Percentiles rank a stretch among this genome's conserved stretches.
These are phyloP conservation scores for Aphanomyces euteiches DNA, from an alignment of 352 stramenopile species.

Conservation along the genomic window DNA sequence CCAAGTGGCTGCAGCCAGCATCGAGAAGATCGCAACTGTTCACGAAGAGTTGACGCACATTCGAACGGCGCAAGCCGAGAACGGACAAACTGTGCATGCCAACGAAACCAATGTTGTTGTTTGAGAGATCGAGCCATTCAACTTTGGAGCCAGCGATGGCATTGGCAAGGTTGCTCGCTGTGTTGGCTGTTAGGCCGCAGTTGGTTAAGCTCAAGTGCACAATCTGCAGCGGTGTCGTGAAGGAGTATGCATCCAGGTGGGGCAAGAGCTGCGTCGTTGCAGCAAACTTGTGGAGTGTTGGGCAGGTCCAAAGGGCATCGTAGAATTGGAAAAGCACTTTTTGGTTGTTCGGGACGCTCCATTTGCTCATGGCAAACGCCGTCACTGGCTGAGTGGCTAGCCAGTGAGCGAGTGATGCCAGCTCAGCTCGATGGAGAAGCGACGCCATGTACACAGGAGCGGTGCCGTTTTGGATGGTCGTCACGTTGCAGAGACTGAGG, in stretches of 20 bases:
- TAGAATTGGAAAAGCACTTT: conserved; percentile 15
- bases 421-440: background rate
- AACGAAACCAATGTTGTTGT: background rate
- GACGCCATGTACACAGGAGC: background rate
- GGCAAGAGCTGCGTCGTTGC: background rate
- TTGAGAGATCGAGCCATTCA: conserved; percentile 1
- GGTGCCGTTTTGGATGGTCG: background rate
- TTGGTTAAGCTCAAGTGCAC: background rate
- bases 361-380: background rate
- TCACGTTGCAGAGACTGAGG: background rate
- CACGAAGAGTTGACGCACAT: background rate
- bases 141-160: background rate
- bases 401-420: conserved; percentile 9
- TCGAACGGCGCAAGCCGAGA: background rate
- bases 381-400: conserved; percentile 1
- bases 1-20: conserved; percentile 1
- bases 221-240: background rate
- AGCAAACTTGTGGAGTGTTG: background rate
- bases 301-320: conserved; percentile 1
- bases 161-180: background rate
- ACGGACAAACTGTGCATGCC: background rate
- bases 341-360: background rate
- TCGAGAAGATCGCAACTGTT: background rate
- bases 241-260: background rate
- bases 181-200: background rate